Evolutionary conservation across 1,139 yeast genomes (phyloP).

Genomic region (Meyerozyma athensensis): DNA sequence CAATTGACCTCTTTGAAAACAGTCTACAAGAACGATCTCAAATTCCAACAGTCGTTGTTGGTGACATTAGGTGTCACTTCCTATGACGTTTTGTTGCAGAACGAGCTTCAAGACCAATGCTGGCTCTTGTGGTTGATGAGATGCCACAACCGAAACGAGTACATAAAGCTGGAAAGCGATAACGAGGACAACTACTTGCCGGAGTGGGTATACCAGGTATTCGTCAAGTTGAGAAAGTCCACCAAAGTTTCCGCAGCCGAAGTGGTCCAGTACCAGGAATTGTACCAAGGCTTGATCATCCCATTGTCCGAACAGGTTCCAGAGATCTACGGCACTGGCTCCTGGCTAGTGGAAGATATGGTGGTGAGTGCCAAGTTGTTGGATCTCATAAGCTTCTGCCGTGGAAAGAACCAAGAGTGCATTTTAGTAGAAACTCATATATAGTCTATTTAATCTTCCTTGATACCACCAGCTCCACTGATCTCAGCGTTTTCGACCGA

Average conservation of each 20-base stretch:
- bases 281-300: slow-evolving; percentile 56
- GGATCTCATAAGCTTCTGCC: slow-evolving; percentile 53
- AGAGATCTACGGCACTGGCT: slow-evolving; percentile 54
- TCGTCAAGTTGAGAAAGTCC: slow-evolving; percentile 33
- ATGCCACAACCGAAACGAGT: slow-evolving; percentile 44
- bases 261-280: slow-evolving; percentile 47
- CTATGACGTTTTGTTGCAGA: slow-evolving; percentile 46
- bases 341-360: slow-evolving; percentile 59
- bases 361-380: slow-evolving; percentile 57
- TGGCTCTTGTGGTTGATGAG: slow-evolving; percentile 62
- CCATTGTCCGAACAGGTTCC: slow-evolving; percentile 51
- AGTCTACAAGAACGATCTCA: slow-evolving; percentile 50
- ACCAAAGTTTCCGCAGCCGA: slow-evolving; percentile 45
- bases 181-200: slow-evolving; percentile 40
- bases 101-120: slow-evolving; percentile 52
- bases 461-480: slow-evolving; percentile 86
- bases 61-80: slow-evolving; percentile 53
- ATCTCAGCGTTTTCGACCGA: slow-evolving; percentile 81
- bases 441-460: slow-evolving; percentile 59
- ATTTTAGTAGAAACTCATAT: slow-evolving; percentile 38
- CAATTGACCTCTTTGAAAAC: slow-evolving; percentile 47
- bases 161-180: slow-evolving; percentile 17
- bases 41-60: slow-evolving; percentile 52
- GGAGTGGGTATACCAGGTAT: slow-evolving; percentile 45
- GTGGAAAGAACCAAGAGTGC: slow-evolving; percentile 59